Evolutionary conservation across 176 grass and related monocot genomes (phyloP).

Genomic region (barley (Hordeum vulgare)): DNA sequence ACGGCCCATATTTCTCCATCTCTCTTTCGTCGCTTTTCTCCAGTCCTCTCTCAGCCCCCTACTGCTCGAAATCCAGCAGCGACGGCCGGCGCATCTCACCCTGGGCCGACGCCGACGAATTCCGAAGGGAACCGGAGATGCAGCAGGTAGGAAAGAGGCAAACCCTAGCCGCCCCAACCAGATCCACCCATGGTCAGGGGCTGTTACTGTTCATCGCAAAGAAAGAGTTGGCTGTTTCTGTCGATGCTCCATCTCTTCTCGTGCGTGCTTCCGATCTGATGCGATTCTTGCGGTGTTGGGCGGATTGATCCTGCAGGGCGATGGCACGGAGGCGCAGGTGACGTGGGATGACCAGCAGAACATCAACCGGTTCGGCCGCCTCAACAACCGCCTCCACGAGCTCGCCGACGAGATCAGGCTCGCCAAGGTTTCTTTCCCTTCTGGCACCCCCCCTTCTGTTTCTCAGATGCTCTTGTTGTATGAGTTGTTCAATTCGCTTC

Average conservation of each 20-base stretch:
- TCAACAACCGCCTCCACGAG: slow-evolving; percentile 95
- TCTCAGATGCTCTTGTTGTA: background rate
- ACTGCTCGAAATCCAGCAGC: background rate
- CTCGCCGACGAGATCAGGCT: slow-evolving; percentile 87
- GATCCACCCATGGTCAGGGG: background rate
- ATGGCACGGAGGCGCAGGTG: slow-evolving; percentile 88
- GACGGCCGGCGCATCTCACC: background rate
- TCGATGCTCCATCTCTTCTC: background rate
- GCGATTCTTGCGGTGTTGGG: background rate
- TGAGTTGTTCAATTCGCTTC: background rate
- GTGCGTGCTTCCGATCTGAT: background rate
- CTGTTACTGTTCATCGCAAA: background rate
- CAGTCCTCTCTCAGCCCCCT: background rate
- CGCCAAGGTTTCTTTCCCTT: slow-evolving; percentile 53
- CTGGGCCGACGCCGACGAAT: background rate
- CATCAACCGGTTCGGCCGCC: slow-evolving; percentile 90
- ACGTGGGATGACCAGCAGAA: slow-evolving; percentile 99
- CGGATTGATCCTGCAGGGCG: slow-evolving; percentile 40
- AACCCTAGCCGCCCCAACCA: slow-evolving; percentile 7
- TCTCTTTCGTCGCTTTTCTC: background rate
- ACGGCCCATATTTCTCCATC: background rate
- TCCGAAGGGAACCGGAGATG: slow-evolving; percentile 18
- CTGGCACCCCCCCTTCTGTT: background rate
- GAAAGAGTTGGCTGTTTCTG: background rate
- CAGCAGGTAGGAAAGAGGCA: slow-evolving; percentile 35